A percentile compares a stretch with the other conserved stretches of the same genome.
Evolutionary conservation across 192 early-diverging fungal species (phyloP).

Genomic region (Entrophospora sp.): DNA sequence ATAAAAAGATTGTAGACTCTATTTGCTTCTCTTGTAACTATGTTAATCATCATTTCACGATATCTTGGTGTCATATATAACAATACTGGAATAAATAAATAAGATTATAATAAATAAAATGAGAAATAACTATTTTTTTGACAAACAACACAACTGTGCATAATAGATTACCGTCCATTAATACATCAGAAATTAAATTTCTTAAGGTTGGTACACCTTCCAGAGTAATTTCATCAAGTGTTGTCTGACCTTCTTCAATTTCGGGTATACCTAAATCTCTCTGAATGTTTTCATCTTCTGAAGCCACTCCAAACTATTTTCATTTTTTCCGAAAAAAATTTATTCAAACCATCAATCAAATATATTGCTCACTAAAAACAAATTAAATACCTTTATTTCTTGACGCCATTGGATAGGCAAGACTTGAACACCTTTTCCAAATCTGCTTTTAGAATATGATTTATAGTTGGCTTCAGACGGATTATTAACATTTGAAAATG

Average conservation of each 20-base stretch:
- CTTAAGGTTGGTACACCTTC: conserved; percentile 77
- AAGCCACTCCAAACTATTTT: conserved; percentile 55
- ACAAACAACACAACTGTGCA: neutral
- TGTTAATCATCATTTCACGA: conserved; percentile 70
- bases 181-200: conserved; percentile 71
- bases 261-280: conserved; percentile 43
- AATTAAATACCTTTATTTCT: conserved; percentile 37
- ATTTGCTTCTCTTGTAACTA: conserved; percentile 70
- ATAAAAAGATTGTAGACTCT: conserved; percentile 63
- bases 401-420: conserved; percentile 80
- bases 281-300: conserved; percentile 45
- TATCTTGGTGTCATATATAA: conserved; percentile 81
- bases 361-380: too few species aligned
- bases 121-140: neutral
- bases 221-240: conserved; percentile 67
- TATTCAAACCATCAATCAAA: neutral
- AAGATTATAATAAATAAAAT: conserved; percentile 12
- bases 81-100: conserved; percentile 47
- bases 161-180: conserved; percentile 60
- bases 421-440: conserved; percentile 57
- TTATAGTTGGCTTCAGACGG: neutral
- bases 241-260: conserved; percentile 48
- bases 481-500: too few species aligned
- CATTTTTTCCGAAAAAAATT: neutral
- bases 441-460: neutral